A percentile compares a stretch with the other conserved stretches of the same genome.
phyloP scores from a whole-genome alignment of 768 basidiomycete genomes.

The Termitomyces sp. region DNA sequence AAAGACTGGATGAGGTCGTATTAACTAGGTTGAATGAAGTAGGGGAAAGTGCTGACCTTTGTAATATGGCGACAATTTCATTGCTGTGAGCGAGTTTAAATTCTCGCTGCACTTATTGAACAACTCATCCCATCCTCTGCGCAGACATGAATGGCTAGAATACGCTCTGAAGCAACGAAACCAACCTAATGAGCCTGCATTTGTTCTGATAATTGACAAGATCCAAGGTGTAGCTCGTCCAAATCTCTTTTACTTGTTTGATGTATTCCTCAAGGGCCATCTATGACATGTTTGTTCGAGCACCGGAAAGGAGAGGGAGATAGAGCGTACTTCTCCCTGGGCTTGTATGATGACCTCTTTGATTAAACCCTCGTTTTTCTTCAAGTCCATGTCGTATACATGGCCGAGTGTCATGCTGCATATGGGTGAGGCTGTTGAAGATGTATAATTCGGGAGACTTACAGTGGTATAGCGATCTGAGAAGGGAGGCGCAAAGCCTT shows the following conservation, averaged over 20 bases:
- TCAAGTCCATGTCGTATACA: conserved; percentile 95
- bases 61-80: conserved; percentile 98
- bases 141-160: not conserved
- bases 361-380: conserved; percentile 85
- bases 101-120: conserved; percentile 98
- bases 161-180: not conserved
- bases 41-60: conserved; percentile 53
- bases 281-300: conserved; percentile 29
- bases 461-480: conserved; percentile 75
- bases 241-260: conserved; percentile 93
- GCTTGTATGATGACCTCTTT: conserved; percentile 96
- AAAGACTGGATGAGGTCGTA: conserved; percentile 48
- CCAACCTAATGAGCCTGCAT: conserved; percentile 86
- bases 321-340: conserved; percentile 77
- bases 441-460: conserved; percentile 17
- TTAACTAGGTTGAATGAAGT: not conserved
- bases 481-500: conserved; percentile 75
- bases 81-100: conserved; percentile 89
- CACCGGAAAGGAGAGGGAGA: conserved; percentile 14
- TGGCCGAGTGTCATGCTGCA: conserved; percentile 85
- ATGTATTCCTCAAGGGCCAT: conserved; percentile 96
- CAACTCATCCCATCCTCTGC: conserved; percentile 92
- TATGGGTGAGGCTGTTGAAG: conserved; percentile 2
- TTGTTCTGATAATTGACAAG: conserved; percentile 99
- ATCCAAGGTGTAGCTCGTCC: conserved; percentile 94